A percentile compares a stretch with the other conserved stretches of the same genome.
These are phyloP conservation scores for Raffaelea albimanens DNA, from an alignment of 2,329 filamentous ascomycete species.

Conservation along the genomic window DNA sequence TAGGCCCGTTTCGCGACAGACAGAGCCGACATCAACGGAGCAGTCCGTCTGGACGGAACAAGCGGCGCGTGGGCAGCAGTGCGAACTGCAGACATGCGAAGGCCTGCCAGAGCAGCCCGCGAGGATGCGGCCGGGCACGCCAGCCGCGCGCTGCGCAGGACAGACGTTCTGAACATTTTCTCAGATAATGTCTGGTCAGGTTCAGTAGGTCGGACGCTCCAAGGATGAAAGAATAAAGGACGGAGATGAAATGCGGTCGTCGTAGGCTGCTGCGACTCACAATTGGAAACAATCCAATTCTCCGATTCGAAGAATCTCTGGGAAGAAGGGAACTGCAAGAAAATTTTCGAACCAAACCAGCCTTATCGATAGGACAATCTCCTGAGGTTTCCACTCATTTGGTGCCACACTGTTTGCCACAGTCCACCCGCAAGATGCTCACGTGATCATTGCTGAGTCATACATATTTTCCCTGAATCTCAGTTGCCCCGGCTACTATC, in stretches of 20 bases:
- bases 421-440: too few species aligned
- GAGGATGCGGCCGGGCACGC: conserved; percentile 6
- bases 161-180: conserved; percentile 12
- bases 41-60: background rate
- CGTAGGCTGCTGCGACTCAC: too few species aligned
- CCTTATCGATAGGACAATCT: conserved; percentile 1
- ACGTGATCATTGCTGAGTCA: too few species aligned
- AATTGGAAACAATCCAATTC: too few species aligned
- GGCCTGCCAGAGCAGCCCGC: conserved; percentile 1
- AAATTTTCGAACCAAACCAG: conserved; percentile 3
- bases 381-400: background rate
- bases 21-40: background rate
- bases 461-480: background rate
- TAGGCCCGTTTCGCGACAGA: conserved; percentile 4
- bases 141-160: conserved; percentile 12
- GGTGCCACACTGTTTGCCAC: too few species aligned
- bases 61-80: background rate
- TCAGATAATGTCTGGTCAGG: background rate
- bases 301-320: background rate
- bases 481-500: conserved; percentile 15
- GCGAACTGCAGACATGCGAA: conserved; percentile 2
- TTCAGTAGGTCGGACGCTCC: background rate
- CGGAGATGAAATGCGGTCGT: too few species aligned
- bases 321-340: background rate
- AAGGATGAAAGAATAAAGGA: too few species aligned